Evolutionary conservation across 495 filamentous ascomycete species (phyloP).

Genomic region (Penicillium turbatum): DNA sequence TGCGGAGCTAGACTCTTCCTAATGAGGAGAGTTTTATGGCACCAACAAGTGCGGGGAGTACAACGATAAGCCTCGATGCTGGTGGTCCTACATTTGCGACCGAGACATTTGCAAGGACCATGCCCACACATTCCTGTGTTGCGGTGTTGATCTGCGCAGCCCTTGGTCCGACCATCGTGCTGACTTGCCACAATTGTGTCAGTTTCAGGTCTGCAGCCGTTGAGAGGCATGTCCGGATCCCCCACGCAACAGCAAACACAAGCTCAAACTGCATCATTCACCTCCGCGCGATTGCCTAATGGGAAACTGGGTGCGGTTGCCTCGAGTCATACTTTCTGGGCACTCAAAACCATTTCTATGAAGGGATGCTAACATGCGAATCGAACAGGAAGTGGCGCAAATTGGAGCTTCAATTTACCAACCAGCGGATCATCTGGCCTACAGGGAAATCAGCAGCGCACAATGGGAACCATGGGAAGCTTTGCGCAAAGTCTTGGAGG

Average conservation of each 20-base stretch:
- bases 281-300: conserved; percentile 67
- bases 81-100: conserved; percentile 27
- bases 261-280: conserved; percentile 52
- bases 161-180: conserved; percentile 17
- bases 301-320: conserved; percentile 64
- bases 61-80: conserved; percentile 25
- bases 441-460: conserved; percentile 56
- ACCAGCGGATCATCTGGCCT: conserved; percentile 63
- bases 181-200: conserved; percentile 24
- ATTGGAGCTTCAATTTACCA: conserved; percentile 74
- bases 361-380: conserved; percentile 33
- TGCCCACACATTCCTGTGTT: conserved; percentile 16
- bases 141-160: conserved; percentile 15
- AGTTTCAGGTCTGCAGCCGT: conserved; percentile 65
- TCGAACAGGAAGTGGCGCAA: conserved; percentile 56
- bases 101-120: conserved; percentile 22
- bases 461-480: conserved; percentile 58
- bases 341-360: neutral
- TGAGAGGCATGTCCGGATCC: conserved; percentile 69
- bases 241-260: conserved; percentile 62
- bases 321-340: conserved; percentile 2
- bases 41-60: neutral
- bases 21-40: neutral
- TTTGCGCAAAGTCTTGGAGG: conserved; percentile 80
- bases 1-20: neutral